phyloP scores from a whole-genome alignment of 768 basidiomycete species.

The Mycena chlorophos region DNA sequence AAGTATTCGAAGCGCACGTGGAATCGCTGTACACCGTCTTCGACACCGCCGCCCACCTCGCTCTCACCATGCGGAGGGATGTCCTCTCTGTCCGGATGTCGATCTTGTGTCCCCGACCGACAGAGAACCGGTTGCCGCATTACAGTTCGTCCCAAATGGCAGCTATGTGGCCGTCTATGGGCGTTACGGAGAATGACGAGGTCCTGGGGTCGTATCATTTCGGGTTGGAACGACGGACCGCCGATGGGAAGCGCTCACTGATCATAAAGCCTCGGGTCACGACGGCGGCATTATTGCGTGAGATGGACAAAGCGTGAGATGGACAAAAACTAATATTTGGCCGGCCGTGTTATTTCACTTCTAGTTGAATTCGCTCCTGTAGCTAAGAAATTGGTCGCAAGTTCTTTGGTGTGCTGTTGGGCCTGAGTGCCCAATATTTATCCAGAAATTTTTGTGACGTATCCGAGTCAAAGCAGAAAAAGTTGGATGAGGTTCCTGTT shows the following conservation, averaged over 20 bases:
- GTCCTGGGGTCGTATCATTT: neutral
- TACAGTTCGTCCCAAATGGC: neutral
- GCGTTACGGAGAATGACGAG: neutral
- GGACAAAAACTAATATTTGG: too few relatives aligned
- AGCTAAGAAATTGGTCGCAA: too few relatives aligned
- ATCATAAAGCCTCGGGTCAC: neutral
- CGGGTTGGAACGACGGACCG: neutral
- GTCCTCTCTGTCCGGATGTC: constrained; percentile 21
- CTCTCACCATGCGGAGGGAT: constrained; percentile 18
- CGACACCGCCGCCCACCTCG: constrained; percentile 11
- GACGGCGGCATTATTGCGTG: neutral
- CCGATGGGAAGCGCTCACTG: neutral
- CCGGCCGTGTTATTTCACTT: too few relatives aligned
- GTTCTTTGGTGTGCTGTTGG: too few relatives aligned
- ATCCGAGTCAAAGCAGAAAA: too few relatives aligned
- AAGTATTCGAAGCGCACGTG: neutral
- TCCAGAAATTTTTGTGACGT: too few relatives aligned
- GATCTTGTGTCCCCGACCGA: constrained; percentile 8
- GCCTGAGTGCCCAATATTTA: too few relatives aligned
- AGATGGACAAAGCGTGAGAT: neutral
- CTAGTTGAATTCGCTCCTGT: too few relatives aligned
- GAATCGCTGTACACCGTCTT: constrained; percentile 4
- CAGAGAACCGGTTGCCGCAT: too few relatives aligned
- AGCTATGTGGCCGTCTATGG: neutral
- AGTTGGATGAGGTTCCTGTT: too few relatives aligned